phyloP scores from a whole-genome alignment of 2,329 filamentous ascomycete species.

The Hymenoscyphus albidus region DNA sequence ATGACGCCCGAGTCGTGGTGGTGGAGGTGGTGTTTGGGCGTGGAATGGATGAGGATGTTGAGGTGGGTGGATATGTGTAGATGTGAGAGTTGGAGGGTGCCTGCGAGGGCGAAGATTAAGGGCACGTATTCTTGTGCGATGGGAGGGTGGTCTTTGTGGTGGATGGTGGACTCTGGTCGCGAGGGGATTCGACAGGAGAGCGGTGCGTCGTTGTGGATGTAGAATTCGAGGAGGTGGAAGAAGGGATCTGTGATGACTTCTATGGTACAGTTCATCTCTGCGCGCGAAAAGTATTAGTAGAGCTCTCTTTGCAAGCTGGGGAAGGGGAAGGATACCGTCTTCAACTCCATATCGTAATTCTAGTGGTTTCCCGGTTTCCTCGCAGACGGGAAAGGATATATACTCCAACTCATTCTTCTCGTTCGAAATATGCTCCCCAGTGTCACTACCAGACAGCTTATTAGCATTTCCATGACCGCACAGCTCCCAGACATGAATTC shows the following conservation, averaged over 20 bases:
- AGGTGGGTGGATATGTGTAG: constrained; percentile 86
- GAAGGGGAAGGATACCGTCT: constrained; percentile 27
- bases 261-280: constrained; percentile 81
- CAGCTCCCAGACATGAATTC: background rate
- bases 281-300: constrained; percentile 20
- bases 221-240: constrained; percentile 92
- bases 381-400: constrained; percentile 85
- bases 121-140: constrained; percentile 65
- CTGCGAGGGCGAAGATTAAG: constrained; percentile 81
- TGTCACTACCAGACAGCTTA: constrained; percentile 57
- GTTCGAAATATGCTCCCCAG: constrained; percentile 84
- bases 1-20: constrained; percentile 72
- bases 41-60: constrained; percentile 77
- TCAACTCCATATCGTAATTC: constrained; percentile 84
- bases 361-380: constrained; percentile 78
- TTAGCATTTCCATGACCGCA: constrained; percentile 1
- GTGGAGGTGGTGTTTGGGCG: constrained; percentile 57
- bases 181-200: constrained; percentile 86
- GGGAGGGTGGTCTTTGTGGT: constrained; percentile 32
- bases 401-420: constrained; percentile 80
- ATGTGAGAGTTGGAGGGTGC: constrained; percentile 83
- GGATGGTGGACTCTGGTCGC: constrained; percentile 57
- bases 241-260: constrained; percentile 72
- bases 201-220: constrained; percentile 94
- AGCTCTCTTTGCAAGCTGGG: background rate